Percentiles rank a stretch among this genome's conserved stretches.
phyloP scores from a whole-genome alignment of 73 alveolate genomes.

The Durusdinium trenchii region DNA sequence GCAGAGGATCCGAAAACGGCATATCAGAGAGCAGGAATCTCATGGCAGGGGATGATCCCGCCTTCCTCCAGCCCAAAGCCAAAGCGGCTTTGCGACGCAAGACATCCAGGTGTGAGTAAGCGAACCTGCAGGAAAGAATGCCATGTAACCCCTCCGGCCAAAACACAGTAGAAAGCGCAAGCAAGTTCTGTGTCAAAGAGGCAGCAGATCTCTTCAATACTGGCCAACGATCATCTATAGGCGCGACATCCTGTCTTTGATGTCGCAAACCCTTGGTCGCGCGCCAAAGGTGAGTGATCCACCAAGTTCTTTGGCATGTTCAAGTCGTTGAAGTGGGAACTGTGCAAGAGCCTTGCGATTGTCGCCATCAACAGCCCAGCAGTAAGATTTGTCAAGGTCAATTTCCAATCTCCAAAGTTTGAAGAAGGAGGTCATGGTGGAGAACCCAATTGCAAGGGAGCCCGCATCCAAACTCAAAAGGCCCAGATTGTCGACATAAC shows the following conservation, averaged over 20 bases:
- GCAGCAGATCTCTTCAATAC: neutral
- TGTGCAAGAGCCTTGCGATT: neutral
- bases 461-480: neutral
- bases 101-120: neutral
- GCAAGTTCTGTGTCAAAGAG: neutral
- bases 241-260: neutral
- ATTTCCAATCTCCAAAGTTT: neutral
- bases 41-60: neutral
- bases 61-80: neutral
- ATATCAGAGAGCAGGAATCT: neutral
- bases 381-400: neutral
- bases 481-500: neutral
- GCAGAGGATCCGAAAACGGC: conserved; percentile 1
- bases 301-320: neutral
- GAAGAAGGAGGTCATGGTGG: neutral
- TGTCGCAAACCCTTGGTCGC: too few species aligned
- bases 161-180: neutral
- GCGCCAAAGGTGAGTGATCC: neutral
- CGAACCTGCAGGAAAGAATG: neutral
- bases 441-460: neutral
- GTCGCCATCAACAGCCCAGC: neutral
- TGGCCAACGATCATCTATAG: neutral
- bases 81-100: neutral
- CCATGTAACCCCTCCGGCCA: conserved; percentile 28
- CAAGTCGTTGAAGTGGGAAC: neutral